Evolutionary conservation across 441 rosid genomes (phyloP).

Genomic region (Gossypium trilobum): DNA sequence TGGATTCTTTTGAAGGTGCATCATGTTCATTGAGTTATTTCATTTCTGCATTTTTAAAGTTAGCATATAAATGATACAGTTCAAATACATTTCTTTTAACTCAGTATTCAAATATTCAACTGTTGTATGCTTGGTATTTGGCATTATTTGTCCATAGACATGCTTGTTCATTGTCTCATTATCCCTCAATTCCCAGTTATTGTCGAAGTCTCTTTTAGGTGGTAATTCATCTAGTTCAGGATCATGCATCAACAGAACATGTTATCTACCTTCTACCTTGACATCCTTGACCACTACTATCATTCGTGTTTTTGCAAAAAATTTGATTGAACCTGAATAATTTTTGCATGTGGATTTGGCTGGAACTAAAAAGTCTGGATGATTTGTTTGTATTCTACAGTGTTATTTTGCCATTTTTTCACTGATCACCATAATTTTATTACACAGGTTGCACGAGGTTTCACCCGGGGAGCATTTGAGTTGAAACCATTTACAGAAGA

Average conservation of each 20-base stretch:
- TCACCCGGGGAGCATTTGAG: slow-evolving; percentile 71
- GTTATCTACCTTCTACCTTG: background rate
- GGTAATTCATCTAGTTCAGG: background rate
- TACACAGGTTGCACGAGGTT: slow-evolving; percentile 73
- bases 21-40: background rate
- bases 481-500: slow-evolving; percentile 67
- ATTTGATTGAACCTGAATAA: background rate
- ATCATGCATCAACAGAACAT: background rate
- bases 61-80: background rate
- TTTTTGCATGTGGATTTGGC: background rate
- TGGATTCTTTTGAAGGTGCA: slow-evolving; percentile 85
- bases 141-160: background rate
- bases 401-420: background rate
- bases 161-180: background rate
- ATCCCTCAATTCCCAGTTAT: background rate
- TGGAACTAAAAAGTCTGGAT: background rate
- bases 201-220: background rate
- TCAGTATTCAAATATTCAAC: background rate
- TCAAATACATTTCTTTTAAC: background rate
- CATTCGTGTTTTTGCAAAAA: background rate
- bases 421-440: slow-evolving; percentile 13
- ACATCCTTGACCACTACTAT: background rate
- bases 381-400: background rate
- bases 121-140: background rate
- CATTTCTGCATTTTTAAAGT: background rate